Conservation (phyloP, 2,329 filamentous ascomycete species). For the Aureobasidium mangrovei region DNA sequence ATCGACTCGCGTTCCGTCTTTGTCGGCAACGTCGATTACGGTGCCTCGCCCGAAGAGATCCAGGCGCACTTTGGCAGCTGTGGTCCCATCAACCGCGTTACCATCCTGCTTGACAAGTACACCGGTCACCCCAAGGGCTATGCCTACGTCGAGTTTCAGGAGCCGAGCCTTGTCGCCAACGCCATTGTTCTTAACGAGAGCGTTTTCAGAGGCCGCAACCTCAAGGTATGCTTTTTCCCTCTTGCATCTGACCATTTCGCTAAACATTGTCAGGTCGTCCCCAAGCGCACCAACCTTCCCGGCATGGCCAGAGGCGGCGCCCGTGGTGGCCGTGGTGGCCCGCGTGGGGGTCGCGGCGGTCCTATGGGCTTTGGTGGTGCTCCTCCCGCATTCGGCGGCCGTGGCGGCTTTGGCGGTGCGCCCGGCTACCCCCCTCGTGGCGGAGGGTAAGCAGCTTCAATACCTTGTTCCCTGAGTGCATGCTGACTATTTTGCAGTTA, state of each 20-base stretch:
- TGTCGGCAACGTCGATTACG: constrained; percentile 97
- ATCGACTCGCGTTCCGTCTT: constrained; percentile 94
- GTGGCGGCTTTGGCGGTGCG: constrained; percentile 32
- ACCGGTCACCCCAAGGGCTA: constrained; percentile 99
- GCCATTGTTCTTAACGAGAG: constrained; percentile 95
- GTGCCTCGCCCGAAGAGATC: constrained; percentile 92
- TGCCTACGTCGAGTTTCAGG: constrained; percentile 96
- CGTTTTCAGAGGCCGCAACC: constrained; percentile 84
- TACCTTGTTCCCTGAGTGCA: background rate
- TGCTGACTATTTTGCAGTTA: constrained; percentile 21
- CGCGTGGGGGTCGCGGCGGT: constrained; percentile 30
- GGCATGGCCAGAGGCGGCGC: constrained; percentile 78
- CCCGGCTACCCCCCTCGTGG: constrained; percentile 29
- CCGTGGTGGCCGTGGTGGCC: constrained; percentile 47
- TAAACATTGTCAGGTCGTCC: constrained; percentile 51
- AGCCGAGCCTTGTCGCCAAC: constrained; percentile 85
- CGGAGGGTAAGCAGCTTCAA: constrained; percentile 27
- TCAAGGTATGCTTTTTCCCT: constrained; percentile 61
- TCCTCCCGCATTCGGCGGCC: constrained; percentile 37
- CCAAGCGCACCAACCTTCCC: constrained; percentile 93
- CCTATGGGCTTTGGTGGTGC: constrained; percentile 46
- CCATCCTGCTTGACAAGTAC: constrained; percentile 95
- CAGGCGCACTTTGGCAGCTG: constrained; percentile 97
- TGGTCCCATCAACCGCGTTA: constrained; percentile 95
- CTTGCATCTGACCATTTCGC: constrained; percentile 21